Evolutionary conservation across 2,329 filamentous ascomycete genomes (phyloP), one percentile per base, ranked within the genome.

Genomic region (Hypoxylon sp.): DNA sequence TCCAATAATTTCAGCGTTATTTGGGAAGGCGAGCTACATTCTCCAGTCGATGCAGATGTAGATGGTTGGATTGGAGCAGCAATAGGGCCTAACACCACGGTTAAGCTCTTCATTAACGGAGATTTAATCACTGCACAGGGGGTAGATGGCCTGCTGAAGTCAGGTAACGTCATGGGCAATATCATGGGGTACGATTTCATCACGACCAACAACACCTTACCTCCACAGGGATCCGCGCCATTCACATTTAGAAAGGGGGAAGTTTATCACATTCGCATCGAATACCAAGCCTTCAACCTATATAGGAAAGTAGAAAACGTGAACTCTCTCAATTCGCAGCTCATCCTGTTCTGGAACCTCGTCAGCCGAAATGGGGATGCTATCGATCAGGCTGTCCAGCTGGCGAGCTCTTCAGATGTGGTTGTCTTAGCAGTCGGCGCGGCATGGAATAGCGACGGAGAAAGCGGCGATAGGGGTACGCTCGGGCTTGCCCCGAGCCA

Each of bases 391-490:
- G 82, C 82, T 17, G 75, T 80, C 2, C 63, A 75, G 3, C 40
- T 81, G 14, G 81, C 82, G 2, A 64, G 71, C 7, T 72, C 77
- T 2, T 77, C 82, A 2, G 81, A 83, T 61, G 27, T 82, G 1
- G 75, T 83, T 3, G 64, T 84, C 11, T 76, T 84, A 10, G 76
- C 81, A 0, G 74, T 82, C 0, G 82, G 82, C 1, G 81, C 80
- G 2, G 79, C 78, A n/a, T 84, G 82, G 82, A 82, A 82, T 66
- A 82, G 79, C 60, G 82, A 84, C 60, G 82, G 81, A 42, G 82
- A 84, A 72, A 76, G 74, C 53, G 82, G 79, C 13, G 82, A 84
- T 49, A 74, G 82, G 13, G 80, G 77, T 2, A 81, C 78, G 0
- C 72, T 84, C 0, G 75, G 75, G 2, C 76, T 84, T 1, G 72